A percentile compares a stretch with the other conserved stretches of the same genome.
Conservation (phyloP, 2,329 filamentous ascomycete genomes). For the Cordyceps tenuipes region DNA sequence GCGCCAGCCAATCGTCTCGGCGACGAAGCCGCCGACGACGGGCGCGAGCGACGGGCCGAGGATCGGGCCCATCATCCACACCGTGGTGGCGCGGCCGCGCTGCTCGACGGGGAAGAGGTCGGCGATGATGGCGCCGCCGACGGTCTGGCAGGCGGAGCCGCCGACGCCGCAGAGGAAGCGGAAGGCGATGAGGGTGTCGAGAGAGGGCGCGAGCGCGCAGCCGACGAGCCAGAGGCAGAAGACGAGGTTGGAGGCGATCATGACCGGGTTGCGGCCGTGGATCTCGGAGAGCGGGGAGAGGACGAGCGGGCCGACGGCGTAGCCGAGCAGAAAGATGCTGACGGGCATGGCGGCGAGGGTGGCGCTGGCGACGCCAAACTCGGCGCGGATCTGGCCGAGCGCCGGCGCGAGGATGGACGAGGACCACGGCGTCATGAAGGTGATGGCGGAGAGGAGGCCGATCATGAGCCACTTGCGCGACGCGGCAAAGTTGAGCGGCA, state of each 20-base stretch:
- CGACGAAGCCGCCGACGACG: conserved; percentile 40
- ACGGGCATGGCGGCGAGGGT: conserved; percentile 44
- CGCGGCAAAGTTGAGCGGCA: conserved; percentile 49
- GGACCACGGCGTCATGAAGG: conserved; percentile 57
- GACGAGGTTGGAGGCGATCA: conserved; percentile 47
- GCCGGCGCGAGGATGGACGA: conserved; percentile 52
- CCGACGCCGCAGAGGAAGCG: conserved; percentile 52
- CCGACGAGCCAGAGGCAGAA: conserved; percentile 58
- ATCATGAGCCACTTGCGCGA: conserved; percentile 51
- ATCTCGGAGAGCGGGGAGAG: conserved; percentile 54
- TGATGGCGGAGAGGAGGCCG: conserved; percentile 49
- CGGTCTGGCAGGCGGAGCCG: conserved; percentile 45
- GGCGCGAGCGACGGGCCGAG: conserved; percentile 43
- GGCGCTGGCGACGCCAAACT: conserved; percentile 32
- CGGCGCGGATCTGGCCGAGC: conserved; percentile 34
- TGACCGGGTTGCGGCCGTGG: conserved; percentile 51
- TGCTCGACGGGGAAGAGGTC: conserved; percentile 43
- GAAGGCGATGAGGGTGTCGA: conserved; percentile 49
- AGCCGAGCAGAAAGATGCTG: conserved; percentile 54
- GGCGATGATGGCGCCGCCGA: conserved; percentile 46
- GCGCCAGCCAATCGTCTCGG: conserved; percentile 41
- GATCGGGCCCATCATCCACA: conserved; percentile 50
- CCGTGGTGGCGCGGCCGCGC: conserved; percentile 39
- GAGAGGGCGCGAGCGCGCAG: conserved; percentile 49
- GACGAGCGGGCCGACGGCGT: conserved; percentile 48